Base-by-base conservation (phyloP, 371 early-diverging fungal genomes). In the Amoeboaphelidium occidentale region DNA sequence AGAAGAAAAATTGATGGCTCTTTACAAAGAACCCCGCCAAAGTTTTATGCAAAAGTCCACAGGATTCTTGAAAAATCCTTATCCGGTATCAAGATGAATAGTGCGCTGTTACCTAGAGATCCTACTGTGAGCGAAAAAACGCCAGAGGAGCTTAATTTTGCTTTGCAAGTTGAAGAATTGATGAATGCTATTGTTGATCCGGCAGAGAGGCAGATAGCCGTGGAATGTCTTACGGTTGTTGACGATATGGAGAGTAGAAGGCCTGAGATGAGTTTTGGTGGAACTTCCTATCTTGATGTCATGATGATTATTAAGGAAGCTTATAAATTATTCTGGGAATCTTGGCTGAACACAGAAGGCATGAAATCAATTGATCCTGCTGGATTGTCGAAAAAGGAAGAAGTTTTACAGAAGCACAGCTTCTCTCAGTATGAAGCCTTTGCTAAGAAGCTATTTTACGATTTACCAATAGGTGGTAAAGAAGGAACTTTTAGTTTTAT, bases 71-170 rank as follows among this genome's bases (percentile, higher is more conserved):
- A 76, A 39, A 59, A 67, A 1, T 69, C 70, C 17, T 51, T 64
- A 32, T 12, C 50, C 12, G 53, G 27, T 14, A 62, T 72, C 23
- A 64, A 51, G 0, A 53, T 84, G 45, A 69, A 67, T 2, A 57
- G 64, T 2, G 63, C 67, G 42, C 60, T 59, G 23, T 58, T 87
- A 42, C 78, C 78, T 1, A 57, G 81, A 10, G 80, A 87, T 51
- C 88, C 88, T 12, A 81, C 79, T 2, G 74, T 84, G 3, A 74
- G 76, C 27, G 85, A 84, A 55, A 79, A 76, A 63, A 84, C 88
- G 0, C 72, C 85, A 0, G 83, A 84, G 43, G 85, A 85, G 55
- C 56, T 66, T 25, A 66, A 65, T 50, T 69, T 69, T 42, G 84
- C 81, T 1, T 54, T 81, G 42, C 75, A 72, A 39, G 77, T 84